phyloP scores from a whole-genome alignment of 2,329 filamentous ascomycete genomes.

The Rhinocladiella mackenziei region DNA sequence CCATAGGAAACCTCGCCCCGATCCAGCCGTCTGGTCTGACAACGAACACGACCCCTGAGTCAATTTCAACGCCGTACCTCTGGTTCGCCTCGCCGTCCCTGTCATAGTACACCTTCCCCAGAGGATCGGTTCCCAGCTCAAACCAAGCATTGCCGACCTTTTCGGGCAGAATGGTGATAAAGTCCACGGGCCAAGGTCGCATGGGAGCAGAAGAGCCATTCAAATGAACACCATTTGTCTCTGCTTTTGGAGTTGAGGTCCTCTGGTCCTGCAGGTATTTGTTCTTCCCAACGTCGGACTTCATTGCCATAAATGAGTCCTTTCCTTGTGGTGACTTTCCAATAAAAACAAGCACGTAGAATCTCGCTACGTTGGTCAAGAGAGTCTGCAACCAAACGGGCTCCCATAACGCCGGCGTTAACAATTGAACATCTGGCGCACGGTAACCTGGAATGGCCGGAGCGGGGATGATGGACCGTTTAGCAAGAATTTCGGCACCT shows the following conservation, averaged over 20 bases:
- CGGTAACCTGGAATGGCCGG: constrained; percentile 28
- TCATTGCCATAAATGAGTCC: constrained; percentile 62
- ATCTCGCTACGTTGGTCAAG: constrained; percentile 28
- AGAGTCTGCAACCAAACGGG: constrained; percentile 27
- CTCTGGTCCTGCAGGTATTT: constrained; percentile 54
- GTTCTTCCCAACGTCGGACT: constrained; percentile 75
- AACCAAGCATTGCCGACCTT: constrained; percentile 36
- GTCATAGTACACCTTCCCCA: constrained; percentile 39
- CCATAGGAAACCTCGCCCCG: constrained; percentile 19
- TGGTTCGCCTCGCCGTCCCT: constrained; percentile 32
- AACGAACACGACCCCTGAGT: constrained; percentile 22
- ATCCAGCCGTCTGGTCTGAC: constrained; percentile 28
- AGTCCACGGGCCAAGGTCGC: constrained; percentile 25
- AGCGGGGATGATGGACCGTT: constrained; percentile 22
- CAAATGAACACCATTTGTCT: constrained; percentile 9
- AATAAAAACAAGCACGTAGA: constrained; percentile 29
- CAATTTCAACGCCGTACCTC: constrained; percentile 31
- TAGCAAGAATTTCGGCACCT: constrained; percentile 8
- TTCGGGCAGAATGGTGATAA: constrained; percentile 30
- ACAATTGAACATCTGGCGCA: constrained; percentile 28
- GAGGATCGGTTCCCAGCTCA: constrained; percentile 34
- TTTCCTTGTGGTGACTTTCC: constrained; percentile 20
- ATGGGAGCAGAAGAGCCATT: constrained; percentile 12
- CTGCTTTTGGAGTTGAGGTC: constrained; percentile 1
- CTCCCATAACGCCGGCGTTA: constrained; percentile 28